Base-by-base conservation (phyloP, 176 grass and related monocot genomes). In the Ensete ventricosum region DNA sequence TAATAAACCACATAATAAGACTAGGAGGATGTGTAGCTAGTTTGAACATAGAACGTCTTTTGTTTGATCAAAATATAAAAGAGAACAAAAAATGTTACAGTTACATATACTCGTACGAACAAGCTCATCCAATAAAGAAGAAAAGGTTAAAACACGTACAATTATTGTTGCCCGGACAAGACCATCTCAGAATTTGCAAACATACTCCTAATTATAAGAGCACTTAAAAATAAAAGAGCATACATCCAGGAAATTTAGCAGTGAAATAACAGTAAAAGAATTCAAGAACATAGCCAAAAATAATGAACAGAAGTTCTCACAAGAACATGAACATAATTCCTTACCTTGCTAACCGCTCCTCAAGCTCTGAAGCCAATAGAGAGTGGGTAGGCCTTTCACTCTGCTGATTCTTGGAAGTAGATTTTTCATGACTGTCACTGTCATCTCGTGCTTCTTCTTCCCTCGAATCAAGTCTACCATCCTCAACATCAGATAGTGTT, bases 261-360 rank as follows among this genome's bases (percentile, higher is more conserved):
- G 14, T 9, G 1, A 55, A 57, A 54, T 16, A 74, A 27, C 29
- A 57, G 24, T 3, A 34, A 74, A 74, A 14, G 24, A 12, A 2
- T 52, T 11, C 3, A 13, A 22, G 20, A 17, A 48, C 59, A 20
- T 63, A 64, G 71, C 9, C 9, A 50, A 57, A 55, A 12, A 17
- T 53, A n/a, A 78, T 12, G 48, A 8, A 53, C 29, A 80, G 2
- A n/a, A 69, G 19, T 21, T 12, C 29, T 70, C 14, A 20, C n/a
- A 50, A 51, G 48, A 70, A 16, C 8, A 17, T 34, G 8, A n/a
- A 50, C 34, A 19, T 48, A 12, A 62, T 55, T 54, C 22, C 55
- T 77, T 85, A 94, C 95, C 82, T 99, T 2, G 60, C 57, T 73
- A 99, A 71, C 51, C 85, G 86, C 64, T 93, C 84, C 72, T 84